phyloP scores from a whole-genome alignment of 495 filamentous ascomycete species.

The Barbatosphaeria neglecta region DNA sequence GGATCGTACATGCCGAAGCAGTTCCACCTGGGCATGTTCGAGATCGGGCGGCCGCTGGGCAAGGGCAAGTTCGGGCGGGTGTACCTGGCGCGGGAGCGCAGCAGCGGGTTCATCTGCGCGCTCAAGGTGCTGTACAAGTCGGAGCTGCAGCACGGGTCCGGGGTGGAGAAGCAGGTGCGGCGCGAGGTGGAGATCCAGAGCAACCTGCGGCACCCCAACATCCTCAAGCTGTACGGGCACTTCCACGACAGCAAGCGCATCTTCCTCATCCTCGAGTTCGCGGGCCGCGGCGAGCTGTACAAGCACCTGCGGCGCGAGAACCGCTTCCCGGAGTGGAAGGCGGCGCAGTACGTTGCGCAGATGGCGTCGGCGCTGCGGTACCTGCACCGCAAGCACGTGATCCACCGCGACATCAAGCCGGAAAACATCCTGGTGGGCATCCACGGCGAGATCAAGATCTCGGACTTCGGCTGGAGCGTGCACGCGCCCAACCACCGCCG shows the following conservation, averaged over 20 bases:
- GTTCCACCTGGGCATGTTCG: slow-evolving; percentile 96
- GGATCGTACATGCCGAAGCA: slow-evolving; percentile 49
- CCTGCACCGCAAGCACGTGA: slow-evolving; percentile 94
- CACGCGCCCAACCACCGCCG: slow-evolving; percentile 92
- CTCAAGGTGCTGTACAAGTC: slow-evolving; percentile 94
- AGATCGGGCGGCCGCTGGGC: slow-evolving; percentile 89
- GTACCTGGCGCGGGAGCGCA: slow-evolving; percentile 85
- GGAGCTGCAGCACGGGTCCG: slow-evolving; percentile 76
- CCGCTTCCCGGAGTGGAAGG: slow-evolving; percentile 90
- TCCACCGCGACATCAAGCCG: slow-evolving; percentile 97
- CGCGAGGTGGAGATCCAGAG: slow-evolving; percentile 97
- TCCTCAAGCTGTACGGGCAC: slow-evolving; percentile 85
- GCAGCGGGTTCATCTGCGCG: slow-evolving; percentile 85
- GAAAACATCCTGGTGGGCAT: slow-evolving; percentile 97
- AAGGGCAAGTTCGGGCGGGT: slow-evolving; percentile 98
- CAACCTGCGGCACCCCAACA: slow-evolving; percentile 92
- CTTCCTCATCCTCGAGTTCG: slow-evolving; percentile 93
- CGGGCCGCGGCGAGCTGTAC: slow-evolving; percentile 90
- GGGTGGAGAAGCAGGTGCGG: slow-evolving; percentile 90
- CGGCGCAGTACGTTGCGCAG: slow-evolving; percentile 94
- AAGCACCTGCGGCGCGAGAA: slow-evolving; percentile 85
- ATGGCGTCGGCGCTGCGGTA: slow-evolving; percentile 91
- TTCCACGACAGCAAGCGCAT: slow-evolving; percentile 96
- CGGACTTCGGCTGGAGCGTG: slow-evolving; percentile 97
- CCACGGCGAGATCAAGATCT: slow-evolving; percentile 97